phyloP scores from a whole-genome alignment of 306 rosid species.

The Trichosanthes truncata region DNA sequence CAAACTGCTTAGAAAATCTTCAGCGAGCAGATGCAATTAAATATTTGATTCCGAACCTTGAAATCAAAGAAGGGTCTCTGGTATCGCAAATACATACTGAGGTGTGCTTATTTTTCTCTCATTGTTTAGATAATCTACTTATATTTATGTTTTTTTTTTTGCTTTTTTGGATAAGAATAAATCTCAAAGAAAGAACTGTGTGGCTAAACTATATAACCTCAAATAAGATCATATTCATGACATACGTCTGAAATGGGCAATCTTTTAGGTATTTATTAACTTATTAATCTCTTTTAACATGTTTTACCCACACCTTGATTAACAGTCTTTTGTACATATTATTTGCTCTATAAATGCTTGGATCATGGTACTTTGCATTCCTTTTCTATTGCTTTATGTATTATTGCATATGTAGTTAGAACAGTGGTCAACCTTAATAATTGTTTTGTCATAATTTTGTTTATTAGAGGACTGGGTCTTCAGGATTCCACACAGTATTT shows the following conservation, averaged over 20 bases:
- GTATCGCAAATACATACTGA: conserved; percentile 91
- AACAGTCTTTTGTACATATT: not conserved
- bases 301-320: not conserved
- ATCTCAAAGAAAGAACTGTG: not conserved
- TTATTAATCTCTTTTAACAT: not conserved
- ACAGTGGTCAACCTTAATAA: no score
- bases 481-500: not conserved
- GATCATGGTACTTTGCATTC: not conserved
- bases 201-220: not conserved
- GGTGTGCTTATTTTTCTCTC: conserved; percentile 32
- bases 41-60: conserved; percentile 93
- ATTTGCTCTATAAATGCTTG: not conserved
- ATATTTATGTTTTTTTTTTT: not conserved
- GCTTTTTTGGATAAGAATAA: not conserved
- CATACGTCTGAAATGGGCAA: not conserved
- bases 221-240: not conserved
- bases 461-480: not conserved
- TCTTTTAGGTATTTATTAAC: not conserved
- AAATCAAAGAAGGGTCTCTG: conserved; percentile 90
- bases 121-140: not conserved
- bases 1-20: conserved; percentile 97
- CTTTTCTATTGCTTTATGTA: no score
- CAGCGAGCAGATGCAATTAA: conserved; percentile 99
- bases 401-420: no score
- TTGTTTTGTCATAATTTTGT: not conserved